Evolutionary conservation across 2,329 filamentous ascomycete genomes (phyloP), one percentile per base, ranked within the genome.

Genomic region (Huntiella savannae): DNA sequence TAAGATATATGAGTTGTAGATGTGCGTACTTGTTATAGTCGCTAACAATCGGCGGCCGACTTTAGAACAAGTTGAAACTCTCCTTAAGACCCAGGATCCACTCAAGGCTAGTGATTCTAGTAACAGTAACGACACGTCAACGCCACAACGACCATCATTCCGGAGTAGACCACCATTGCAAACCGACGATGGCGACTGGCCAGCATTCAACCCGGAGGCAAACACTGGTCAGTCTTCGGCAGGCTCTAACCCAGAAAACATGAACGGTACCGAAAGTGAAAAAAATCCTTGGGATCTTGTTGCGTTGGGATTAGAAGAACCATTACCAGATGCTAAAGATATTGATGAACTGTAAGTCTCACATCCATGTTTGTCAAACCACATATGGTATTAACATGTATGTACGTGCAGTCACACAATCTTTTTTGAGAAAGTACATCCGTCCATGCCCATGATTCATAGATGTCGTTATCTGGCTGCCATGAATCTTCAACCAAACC

Each of bases 351-450:
- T 98, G 75, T 85, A 66, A 57, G 44, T 39, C 16, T 5, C 17
- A 3, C 3, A 12, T 8, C 33, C 28, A 6, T 37, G 33, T n/a
- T 11, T 45, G 15, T 32, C 32, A 4, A 22, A 22, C 40, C 34
- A 42, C 37, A 6, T 37, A 12, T 32, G 8, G 16, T 33, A 34
- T 35, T 45, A 3, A n/a, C 17, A 32, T 33, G 17, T 42, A 28
- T 7, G 43, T 33, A 28, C 22, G 43, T 33, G 11, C 57, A 83
- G 77, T 50, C 80, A 92, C 55, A 73, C 82, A 54, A 76, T 91
- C 19, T 98, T 82, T 61, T 96, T 96, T 58, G 77, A 87, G 48
- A 95, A 92, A 60, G 72, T 93, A 7, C 84, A 96, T 57, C 79
- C 82, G 0, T 85, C 84, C 0, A 56, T 83, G 48, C 86, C 91